Evolutionary conservation across 2,329 filamentous ascomycete species (phyloP).

Genomic region (Venturia nashicola): DNA sequence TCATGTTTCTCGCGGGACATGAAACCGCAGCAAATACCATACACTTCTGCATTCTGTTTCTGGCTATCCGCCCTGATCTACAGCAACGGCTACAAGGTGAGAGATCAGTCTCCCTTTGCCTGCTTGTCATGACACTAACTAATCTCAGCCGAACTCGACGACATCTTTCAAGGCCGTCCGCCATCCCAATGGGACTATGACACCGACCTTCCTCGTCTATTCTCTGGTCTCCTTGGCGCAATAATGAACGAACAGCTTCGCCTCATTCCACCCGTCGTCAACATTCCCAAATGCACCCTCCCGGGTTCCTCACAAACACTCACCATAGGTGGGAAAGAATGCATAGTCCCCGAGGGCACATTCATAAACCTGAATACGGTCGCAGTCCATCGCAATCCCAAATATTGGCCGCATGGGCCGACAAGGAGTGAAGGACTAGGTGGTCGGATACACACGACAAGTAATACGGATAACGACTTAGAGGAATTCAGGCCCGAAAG

Average conservation of each 20-base stretch:
- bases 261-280: slow-evolving; percentile 56
- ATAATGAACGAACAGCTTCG: slow-evolving; percentile 69
- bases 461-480: slow-evolving; percentile 37
- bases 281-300: slow-evolving; percentile 54
- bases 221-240: slow-evolving; percentile 59
- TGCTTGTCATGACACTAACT: slow-evolving; percentile 15
- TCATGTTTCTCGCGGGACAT: slow-evolving; percentile 58
- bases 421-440: slow-evolving; percentile 24
- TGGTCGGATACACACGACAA: slow-evolving; percentile 19
- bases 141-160: slow-evolving; percentile 52
- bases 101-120: slow-evolving; percentile 46
- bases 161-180: slow-evolving; percentile 46
- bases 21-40: slow-evolving; percentile 68
- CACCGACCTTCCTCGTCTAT: slow-evolving; percentile 48
- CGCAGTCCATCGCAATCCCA: slow-evolving; percentile 54
- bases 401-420: slow-evolving; percentile 48
- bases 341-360: slow-evolving; percentile 44
- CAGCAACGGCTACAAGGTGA: slow-evolving; percentile 58
- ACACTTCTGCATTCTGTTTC: slow-evolving; percentile 56
- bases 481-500: slow-evolving; percentile 60
- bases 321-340: slow-evolving; percentile 43
- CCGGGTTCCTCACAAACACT: slow-evolving; percentile 41
- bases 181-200: slow-evolving; percentile 60
- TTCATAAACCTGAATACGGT: slow-evolving; percentile 45
- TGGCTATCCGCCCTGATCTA: slow-evolving; percentile 51